Evolutionary conservation across 202 grass and related monocot species (phyloP).

Genomic region (Zoysia matrella): DNA sequence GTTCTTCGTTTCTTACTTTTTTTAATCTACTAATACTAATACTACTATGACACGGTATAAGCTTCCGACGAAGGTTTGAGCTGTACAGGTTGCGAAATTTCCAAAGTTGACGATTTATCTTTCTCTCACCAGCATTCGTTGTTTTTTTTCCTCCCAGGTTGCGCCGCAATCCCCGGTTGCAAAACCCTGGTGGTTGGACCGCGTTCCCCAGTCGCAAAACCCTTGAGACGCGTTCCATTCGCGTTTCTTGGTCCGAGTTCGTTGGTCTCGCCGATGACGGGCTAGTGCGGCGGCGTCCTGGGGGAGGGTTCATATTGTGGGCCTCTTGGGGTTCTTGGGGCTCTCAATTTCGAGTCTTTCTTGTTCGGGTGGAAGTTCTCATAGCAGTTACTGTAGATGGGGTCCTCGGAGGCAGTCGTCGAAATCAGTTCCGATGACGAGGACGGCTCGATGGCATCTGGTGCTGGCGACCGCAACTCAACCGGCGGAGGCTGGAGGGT

Average conservation of each 20-base stretch:
- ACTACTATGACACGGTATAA: not conserved
- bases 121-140: not conserved
- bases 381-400: slow-evolving; percentile 18
- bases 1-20: not conserved
- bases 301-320: slow-evolving; percentile 6
- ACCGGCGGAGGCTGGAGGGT: not conserved
- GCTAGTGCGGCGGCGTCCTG: not conserved
- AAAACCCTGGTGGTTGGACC: slow-evolving; percentile 11
- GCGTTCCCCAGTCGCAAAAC: not conserved
- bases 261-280: not conserved
- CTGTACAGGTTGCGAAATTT: not conserved
- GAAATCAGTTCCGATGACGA: slow-evolving; percentile 50
- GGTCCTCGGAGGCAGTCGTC: not conserved
- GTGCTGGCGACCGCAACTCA: slow-evolving; percentile 6
- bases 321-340: not conserved
- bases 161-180: slow-evolving; percentile 4
- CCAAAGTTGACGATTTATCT: not conserved
- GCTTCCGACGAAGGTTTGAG: not conserved
- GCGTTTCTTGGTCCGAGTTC: not conserved
- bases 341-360: not conserved
- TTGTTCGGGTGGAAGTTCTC: not conserved
- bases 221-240: not conserved
- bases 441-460: not conserved
- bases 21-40: not conserved
- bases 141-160: slow-evolving; percentile 3